Evolutionary conservation across 176 grass and related monocot species (phyloP), one percentile per base, ranked within the genome.

Genomic region (Thalia dealbata): DNA sequence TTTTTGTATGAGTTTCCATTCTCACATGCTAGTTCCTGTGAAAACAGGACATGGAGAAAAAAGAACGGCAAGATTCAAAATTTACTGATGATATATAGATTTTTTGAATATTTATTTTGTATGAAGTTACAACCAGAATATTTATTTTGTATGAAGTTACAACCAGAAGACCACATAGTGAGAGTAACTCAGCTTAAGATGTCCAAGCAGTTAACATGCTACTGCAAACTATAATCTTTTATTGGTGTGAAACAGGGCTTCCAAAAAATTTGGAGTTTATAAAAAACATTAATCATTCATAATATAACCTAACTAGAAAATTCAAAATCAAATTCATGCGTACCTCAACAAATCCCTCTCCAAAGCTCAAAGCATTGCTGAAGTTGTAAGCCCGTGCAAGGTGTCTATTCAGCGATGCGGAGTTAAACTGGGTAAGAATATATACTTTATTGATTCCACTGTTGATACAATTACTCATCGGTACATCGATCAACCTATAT

Each of bases 391-490:
- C 61, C 75, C 82, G 82, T 64, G 89, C 84, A 18, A 96, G 82
- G 82, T 97, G 93, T 14, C 87, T 78, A 69, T 97, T 97, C 22
- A 97, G 82, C 22, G 93, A 97, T 0, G 79, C 76, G 0, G 93
- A 97, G 76, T 97, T 97, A 84, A 90, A 92, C 73, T 97, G 93
- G 14, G 89, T 97, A 73, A 97, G 93, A 69, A 97, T 69, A 61
- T 97, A 97, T 64, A 90, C 85, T 84, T 90, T 96, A 78, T 90
- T 90, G 78, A 96, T 84, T 58, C 89, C 85, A 56, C 93, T 92
- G 71, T 96, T 92, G 18, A 90, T 96, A 80, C 93, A 96, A 84
- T 92, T 96, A 82, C 93, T 96, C 93, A 92, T 96, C 8, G 87
- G 89, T 72, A 96, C 89, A 76, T 96, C 89, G 59, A 97, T 88